Evolutionary conservation across 352 stramenopile species (phyloP).

Genomic region (Pythium biforme): DNA sequence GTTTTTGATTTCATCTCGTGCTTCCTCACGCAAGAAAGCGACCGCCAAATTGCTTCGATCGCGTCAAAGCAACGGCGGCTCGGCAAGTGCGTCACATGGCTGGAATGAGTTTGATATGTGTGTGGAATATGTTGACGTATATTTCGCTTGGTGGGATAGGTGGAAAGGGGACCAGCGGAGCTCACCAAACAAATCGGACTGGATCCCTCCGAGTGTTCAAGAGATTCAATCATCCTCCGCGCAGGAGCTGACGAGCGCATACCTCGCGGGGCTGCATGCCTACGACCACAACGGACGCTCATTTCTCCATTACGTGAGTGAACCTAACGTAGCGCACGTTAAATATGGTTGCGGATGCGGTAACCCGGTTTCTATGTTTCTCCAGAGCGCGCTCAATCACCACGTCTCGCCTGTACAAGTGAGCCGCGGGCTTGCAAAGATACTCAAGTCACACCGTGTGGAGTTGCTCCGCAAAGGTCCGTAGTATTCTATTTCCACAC

Average conservation of each 20-base stretch:
- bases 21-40: constrained; percentile 9
- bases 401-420: neutral
- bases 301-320: constrained; percentile 60
- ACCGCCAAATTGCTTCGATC: constrained; percentile 1
- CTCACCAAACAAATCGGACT: neutral
- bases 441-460: neutral
- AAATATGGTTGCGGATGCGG: neutral
- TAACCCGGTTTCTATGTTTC: neutral
- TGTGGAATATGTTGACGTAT: neutral
- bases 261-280: constrained; percentile 31
- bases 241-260: constrained; percentile 30
- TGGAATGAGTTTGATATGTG: neutral
- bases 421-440: neutral
- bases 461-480: constrained; percentile 12
- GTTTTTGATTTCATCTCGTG: constrained; percentile 21
- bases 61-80: constrained; percentile 14
- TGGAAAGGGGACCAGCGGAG: constrained; percentile 7
- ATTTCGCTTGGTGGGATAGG: neutral
- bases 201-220: constrained; percentile 46
- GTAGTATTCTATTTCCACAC: neutral
- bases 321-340: too few relatives aligned
- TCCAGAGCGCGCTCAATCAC: constrained; percentile 11
- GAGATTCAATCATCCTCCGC: constrained; percentile 33
- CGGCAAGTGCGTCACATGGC: neutral
- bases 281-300: constrained; percentile 42